These are phyloP conservation scores for Lactuca sativa DNA, from an alignment of 129 eudicot species.

Conservation along the genomic window DNA sequence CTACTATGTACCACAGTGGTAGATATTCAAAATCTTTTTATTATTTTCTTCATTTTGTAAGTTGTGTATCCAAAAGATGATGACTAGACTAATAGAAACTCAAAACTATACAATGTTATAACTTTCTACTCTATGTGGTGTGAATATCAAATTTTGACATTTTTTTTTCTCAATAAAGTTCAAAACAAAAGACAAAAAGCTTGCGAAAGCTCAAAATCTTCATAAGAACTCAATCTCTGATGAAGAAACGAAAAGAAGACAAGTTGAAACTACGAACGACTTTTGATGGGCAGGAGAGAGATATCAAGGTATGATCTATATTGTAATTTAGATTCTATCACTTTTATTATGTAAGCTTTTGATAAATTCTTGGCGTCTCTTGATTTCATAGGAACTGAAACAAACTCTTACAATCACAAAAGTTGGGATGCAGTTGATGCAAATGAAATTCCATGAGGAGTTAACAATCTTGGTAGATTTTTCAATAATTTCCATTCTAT, in stretches of 20 bases:
- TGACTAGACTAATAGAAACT: too few relatives aligned
- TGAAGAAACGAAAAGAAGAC: constrained; percentile 48
- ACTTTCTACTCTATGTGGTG: too few relatives aligned
- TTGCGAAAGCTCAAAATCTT: constrained; percentile 34
- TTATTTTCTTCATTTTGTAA: too few relatives aligned
- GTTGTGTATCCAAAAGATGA: too few relatives aligned
- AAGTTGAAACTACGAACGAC: constrained; percentile 49
- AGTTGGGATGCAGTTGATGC: constrained; percentile 91
- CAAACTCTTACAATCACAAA: constrained; percentile 70
- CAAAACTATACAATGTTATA: too few relatives aligned
- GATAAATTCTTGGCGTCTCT: constrained; percentile 22
- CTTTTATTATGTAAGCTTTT: constrained; percentile 1
- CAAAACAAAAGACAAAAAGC: constrained; percentile 22
- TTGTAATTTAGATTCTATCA: background rate
- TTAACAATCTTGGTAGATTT: constrained; percentile 72
- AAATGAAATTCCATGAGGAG: constrained; percentile 74
- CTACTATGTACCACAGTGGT: too few relatives aligned
- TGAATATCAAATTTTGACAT: too few relatives aligned
- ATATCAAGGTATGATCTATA: constrained; percentile 56
- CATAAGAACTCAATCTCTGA: constrained; percentile 33
- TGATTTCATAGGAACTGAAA: constrained; percentile 38
- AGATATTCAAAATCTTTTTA: too few relatives aligned
- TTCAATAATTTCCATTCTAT: background rate
- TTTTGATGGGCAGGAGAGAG: constrained; percentile 65
- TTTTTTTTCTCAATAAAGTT: too few relatives aligned